Evolutionary conservation across 805 yeast genomes (phyloP).

Genomic region (Torulaspora indica): DNA sequence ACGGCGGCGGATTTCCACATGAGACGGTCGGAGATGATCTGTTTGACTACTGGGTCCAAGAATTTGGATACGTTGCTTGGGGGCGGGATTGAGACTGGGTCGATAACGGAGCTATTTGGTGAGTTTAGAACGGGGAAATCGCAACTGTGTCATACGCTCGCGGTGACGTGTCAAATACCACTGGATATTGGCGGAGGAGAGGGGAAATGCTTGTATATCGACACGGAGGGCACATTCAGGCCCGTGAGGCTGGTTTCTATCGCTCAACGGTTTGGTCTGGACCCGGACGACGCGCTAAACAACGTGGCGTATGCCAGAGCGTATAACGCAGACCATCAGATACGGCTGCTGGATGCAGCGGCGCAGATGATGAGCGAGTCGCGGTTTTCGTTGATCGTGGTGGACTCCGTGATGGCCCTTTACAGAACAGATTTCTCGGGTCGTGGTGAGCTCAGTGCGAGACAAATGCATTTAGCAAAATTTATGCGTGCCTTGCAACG

Average conservation of each 20-base stretch:
- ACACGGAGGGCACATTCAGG: slow-evolving; percentile 95
- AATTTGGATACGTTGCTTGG: slow-evolving; percentile 88
- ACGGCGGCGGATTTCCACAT: slow-evolving; percentile 93
- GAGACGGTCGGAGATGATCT: slow-evolving; percentile 83
- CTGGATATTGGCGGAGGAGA: slow-evolving; percentile 98
- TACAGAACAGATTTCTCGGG: slow-evolving; percentile 94
- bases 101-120: slow-evolving; percentile 93
- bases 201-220: slow-evolving; percentile 93
- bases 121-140: slow-evolving; percentile 98
- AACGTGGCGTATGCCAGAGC: slow-evolving; percentile 98
- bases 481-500: slow-evolving; percentile 88
- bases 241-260: slow-evolving; percentile 86
- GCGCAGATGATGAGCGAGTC: slow-evolving; percentile 96
- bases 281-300: slow-evolving; percentile 90
- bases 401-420: slow-evolving; percentile 96
- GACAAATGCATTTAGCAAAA: slow-evolving; percentile 91
- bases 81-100: slow-evolving; percentile 97
- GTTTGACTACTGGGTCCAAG: slow-evolving; percentile 93
- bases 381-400: slow-evolving; percentile 81
- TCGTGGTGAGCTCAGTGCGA: slow-evolving; percentile 89
- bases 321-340: slow-evolving; percentile 93
- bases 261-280: slow-evolving; percentile 85
- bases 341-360: slow-evolving; percentile 79
- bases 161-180: slow-evolving; percentile 95
- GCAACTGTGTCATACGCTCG: slow-evolving; percentile 92